phyloP scores from a whole-genome alignment of 2,329 filamentous ascomycete species.

The Venturia effusa region DNA sequence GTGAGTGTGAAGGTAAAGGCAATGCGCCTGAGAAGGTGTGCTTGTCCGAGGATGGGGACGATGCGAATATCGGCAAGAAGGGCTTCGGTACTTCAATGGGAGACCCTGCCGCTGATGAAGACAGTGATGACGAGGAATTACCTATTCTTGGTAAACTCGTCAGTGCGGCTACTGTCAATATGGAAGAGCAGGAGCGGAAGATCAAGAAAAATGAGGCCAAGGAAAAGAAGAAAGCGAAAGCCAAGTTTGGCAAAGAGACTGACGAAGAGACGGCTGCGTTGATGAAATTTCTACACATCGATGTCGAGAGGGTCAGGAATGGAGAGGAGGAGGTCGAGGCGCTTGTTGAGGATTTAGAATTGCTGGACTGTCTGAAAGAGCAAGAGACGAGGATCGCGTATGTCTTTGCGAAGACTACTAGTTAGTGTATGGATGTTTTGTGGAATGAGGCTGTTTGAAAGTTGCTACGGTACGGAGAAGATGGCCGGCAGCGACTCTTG shows the following conservation, averaged over 20 bases:
- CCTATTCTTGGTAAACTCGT: slow-evolving; percentile 24
- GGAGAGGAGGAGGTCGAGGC: slow-evolving; percentile 17
- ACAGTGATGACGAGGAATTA: slow-evolving; percentile 18
- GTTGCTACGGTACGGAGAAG: background rate
- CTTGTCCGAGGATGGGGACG: slow-evolving; percentile 10
- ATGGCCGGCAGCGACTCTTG: background rate
- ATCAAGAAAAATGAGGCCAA: slow-evolving; percentile 35
- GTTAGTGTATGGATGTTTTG: background rate
- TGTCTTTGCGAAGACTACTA: slow-evolving; percentile 35
- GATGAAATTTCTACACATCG: slow-evolving; percentile 45
- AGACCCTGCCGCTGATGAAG: slow-evolving; percentile 15
- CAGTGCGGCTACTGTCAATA: slow-evolving; percentile 34
- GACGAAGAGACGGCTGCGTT: slow-evolving; percentile 37
- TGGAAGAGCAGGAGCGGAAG: slow-evolving; percentile 33
- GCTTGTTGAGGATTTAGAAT: slow-evolving; percentile 39
- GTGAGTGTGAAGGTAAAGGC: slow-evolving; percentile 49
- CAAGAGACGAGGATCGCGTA: slow-evolving; percentile 34
- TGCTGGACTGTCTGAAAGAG: slow-evolving; percentile 39
- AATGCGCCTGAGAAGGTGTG: slow-evolving; percentile 13
- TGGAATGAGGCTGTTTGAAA: background rate
- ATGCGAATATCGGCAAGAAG: slow-evolving; percentile 11
- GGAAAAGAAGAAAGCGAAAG: slow-evolving; percentile 27
- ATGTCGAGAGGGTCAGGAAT: slow-evolving; percentile 23
- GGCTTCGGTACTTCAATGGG: slow-evolving; percentile 4
- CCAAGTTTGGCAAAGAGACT: slow-evolving; percentile 18